These are phyloP conservation scores for Paratinospora sagittata DNA, from an alignment of 164 flowering plant genomes.

Conservation along the genomic window DNA sequence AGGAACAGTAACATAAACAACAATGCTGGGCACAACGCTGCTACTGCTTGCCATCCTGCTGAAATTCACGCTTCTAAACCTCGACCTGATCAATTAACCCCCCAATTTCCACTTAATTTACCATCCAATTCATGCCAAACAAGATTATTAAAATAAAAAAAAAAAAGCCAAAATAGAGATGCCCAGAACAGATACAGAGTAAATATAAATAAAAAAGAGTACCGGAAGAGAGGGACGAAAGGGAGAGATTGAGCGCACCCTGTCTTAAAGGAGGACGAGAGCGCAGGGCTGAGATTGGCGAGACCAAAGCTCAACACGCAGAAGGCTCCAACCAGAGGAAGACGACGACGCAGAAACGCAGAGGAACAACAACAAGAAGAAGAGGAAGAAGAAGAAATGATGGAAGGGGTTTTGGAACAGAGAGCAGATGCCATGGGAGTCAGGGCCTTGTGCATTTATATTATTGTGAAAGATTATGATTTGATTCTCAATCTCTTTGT, in stretches of 20 bases:
- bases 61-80: slow-evolving; percentile 22
- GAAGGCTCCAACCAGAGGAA: slow-evolving; percentile 62
- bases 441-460: not conserved
- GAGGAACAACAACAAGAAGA: too few relatives aligned
- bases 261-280: slow-evolving; percentile 31
- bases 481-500: not conserved
- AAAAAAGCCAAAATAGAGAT: too few relatives aligned
- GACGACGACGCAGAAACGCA: slow-evolving; percentile 32
- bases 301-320: slow-evolving; percentile 62
- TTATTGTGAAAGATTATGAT: not conserved
- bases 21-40: slow-evolving; percentile 72
- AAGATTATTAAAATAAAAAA: not conserved
- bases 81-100: slow-evolving; percentile 36
- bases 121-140: not conserved
- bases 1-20: slow-evolving; percentile 93
- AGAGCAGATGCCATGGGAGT: slow-evolving; percentile 6
- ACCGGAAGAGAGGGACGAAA: slow-evolving; percentile 32
- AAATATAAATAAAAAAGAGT: not conserved
- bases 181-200: not conserved
- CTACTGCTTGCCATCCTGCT: slow-evolving; percentile 40
- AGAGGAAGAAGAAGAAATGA: slow-evolving; percentile 37
- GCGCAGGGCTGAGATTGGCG: slow-evolving; percentile 42
- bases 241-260: slow-evolving; percentile 36
- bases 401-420: slow-evolving; percentile 17
- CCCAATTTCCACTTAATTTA: not conserved